These are phyloP conservation scores for Lepiota subincarnata DNA, from an alignment of 768 basidiomycete genomes.

Conservation along the genomic window DNA sequence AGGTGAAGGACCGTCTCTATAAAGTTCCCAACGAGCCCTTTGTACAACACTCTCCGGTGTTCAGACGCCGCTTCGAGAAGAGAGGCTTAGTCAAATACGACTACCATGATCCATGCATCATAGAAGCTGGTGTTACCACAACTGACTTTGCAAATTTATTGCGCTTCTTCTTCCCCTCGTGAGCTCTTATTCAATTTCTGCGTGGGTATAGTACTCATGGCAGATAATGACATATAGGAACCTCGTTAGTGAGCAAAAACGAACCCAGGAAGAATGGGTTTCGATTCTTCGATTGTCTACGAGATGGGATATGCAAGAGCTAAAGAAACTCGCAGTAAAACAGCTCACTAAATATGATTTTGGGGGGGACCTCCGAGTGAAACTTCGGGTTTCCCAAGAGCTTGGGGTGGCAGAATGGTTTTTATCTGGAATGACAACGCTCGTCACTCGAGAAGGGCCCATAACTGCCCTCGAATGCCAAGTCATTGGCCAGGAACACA, in stretches of 20 bases:
- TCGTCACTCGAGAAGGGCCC: neutral
- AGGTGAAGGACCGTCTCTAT: conserved; percentile 3
- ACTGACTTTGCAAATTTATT: neutral
- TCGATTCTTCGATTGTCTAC: conserved; percentile 1
- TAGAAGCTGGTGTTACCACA: neutral
- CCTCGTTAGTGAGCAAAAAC: neutral
- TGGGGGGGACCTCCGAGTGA: neutral
- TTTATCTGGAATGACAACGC: neutral
- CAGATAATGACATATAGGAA: neutral
- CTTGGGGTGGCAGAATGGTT: conserved; percentile 8
- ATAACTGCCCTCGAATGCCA: neutral
- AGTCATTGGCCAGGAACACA: neutral
- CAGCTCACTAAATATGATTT: neutral
- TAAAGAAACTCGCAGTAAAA: neutral
- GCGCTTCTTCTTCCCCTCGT: conserved; percentile 7
- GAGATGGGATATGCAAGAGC: neutral
- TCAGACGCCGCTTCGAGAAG: neutral
- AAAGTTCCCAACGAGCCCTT: conserved; percentile 5
- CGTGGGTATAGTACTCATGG: neutral
- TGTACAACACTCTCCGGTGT: neutral
- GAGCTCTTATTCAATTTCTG: neutral
- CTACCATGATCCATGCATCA: neutral
- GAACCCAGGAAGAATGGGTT: neutral
- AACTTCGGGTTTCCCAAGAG: conserved; percentile 4
- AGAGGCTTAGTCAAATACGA: conserved; percentile 4